Percentiles rank a stretch among this genome's conserved stretches.
phyloP scores from a whole-genome alignment of 257 asterid species.

The Penstemon davidsonii region DNA sequence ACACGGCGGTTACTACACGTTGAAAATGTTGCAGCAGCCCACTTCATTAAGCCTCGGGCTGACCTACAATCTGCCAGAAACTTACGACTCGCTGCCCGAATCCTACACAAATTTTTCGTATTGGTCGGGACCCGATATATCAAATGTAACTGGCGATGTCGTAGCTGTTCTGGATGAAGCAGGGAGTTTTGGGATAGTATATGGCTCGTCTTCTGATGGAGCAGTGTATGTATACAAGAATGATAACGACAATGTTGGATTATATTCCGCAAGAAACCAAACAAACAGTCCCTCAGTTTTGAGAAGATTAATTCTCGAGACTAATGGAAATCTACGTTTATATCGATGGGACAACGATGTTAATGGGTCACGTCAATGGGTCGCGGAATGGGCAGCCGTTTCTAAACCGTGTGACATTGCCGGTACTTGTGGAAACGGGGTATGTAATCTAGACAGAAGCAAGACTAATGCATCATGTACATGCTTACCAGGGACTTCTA shows the following conservation, averaged over 20 bases:
- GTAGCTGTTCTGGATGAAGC: slow-evolving; percentile 61
- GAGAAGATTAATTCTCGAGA: slow-evolving; percentile 59
- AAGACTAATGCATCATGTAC: slow-evolving; percentile 73
- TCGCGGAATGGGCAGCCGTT: slow-evolving; percentile 90
- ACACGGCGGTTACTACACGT: slow-evolving; percentile 65
- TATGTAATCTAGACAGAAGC: slow-evolving; percentile 65
- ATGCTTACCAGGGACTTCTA: slow-evolving; percentile 54
- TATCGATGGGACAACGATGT: slow-evolving; percentile 82
- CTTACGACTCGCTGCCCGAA: slow-evolving; percentile 33
- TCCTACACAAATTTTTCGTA: slow-evolving; percentile 56
- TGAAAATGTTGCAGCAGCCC: slow-evolving; percentile 80
- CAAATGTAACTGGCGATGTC: slow-evolving; percentile 76
- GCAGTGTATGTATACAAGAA: slow-evolving; percentile 79
- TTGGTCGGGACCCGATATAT: slow-evolving; percentile 84
- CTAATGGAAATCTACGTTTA: slow-evolving; percentile 72
- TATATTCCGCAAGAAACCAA: slow-evolving; percentile 48
- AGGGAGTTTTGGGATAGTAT: slow-evolving; percentile 78
- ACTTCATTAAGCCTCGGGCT: slow-evolving; percentile 71
- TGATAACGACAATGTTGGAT: slow-evolving; percentile 56
- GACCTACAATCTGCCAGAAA: slow-evolving; percentile 62
- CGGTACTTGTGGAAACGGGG: slow-evolving; percentile 83
- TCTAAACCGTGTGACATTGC: slow-evolving; percentile 80
- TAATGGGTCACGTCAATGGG: slow-evolving; percentile 84
- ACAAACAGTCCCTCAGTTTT: slow-evolving; percentile 43
- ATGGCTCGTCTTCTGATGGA: slow-evolving; percentile 70